Evolutionary conservation across 495 filamentous ascomycete species (phyloP), one percentile per base, ranked within the genome.

Genomic region (Xylaria bambusicola): DNA sequence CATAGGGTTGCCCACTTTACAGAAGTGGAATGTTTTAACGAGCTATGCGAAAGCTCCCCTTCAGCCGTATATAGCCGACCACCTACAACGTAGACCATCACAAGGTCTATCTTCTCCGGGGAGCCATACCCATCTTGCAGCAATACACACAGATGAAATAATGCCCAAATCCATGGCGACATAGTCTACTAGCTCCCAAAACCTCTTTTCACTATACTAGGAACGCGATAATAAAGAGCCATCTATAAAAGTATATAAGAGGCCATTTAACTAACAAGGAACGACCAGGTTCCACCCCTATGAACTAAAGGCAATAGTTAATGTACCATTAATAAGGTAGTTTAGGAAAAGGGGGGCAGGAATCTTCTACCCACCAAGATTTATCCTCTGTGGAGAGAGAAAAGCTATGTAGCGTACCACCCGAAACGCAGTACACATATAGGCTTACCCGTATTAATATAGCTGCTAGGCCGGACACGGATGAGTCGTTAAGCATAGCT

Each of bases 261-360:
- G 48, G 50, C 63, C 63, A 52, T 60, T 52, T 53, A 52, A 62
- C 47, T 62, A 60, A 61, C 56, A 60, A 46, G 63, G 63, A 48
- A 66, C 60, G 56, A 62, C 52, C 29, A 62, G 44, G 42, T 21
- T 49, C 56, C 41, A 56, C 56, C 47, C 50, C 10, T 13, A 8
- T 35, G 6, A 9, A 6, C 24, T 56, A n/a, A 23, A 18, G 36
- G 5, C 53, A 55, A 66, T 42, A 62, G 44, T 44, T 12, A 44
- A 44, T 13, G 44, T 40, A n/a, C 54, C 42, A 6, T 20, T 4
- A 18, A 56, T 17, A 35, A 1, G 31, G 15, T 48, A n/a, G 23
- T 9, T 12, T 18, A 26, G 42, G 20, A 12, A 48, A 6, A 56
- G 29, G 44, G 44, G 40, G 18, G 2, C 12, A 6, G 31, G 12